Percentiles rank a stretch among this genome's conserved stretches.
Conservation (phyloP, 768 basidiomycete genomes). For the Auriscalpium microsporum region DNA sequence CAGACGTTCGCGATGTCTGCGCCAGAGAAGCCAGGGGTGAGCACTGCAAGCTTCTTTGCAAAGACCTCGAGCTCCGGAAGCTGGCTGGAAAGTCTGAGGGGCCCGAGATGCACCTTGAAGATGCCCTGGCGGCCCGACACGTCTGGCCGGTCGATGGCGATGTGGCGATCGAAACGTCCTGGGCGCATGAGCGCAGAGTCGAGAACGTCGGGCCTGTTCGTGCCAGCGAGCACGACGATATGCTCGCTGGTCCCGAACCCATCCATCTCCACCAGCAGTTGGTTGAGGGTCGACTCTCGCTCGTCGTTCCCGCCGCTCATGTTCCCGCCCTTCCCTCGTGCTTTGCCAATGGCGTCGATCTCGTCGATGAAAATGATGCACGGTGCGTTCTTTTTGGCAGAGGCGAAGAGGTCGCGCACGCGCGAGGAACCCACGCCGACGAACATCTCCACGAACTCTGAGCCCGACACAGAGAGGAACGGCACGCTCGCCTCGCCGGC, state of each 20-base stretch:
- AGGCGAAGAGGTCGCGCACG: slow-evolving; percentile 95
- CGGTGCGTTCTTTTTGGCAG: slow-evolving; percentile 94
- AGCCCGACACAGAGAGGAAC: slow-evolving; percentile 97
- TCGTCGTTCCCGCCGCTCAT: slow-evolving; percentile 89
- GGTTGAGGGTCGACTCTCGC: slow-evolving; percentile 94
- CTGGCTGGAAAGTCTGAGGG: slow-evolving; percentile 58
- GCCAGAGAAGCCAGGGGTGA: slow-evolving; percentile 97
- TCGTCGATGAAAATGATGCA: slow-evolving; percentile 99
- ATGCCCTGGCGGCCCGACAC: slow-evolving; percentile 91
- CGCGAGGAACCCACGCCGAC: slow-evolving; percentile 97
- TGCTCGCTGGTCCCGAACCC: slow-evolving; percentile 97
- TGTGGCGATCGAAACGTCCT: slow-evolving; percentile 95
- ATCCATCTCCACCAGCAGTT: slow-evolving; percentile 98
- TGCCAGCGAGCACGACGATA: slow-evolving; percentile 92
- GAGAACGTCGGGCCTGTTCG: slow-evolving; percentile 94
- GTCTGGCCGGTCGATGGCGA: slow-evolving; percentile 91
- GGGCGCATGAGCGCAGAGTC: slow-evolving; percentile 94
- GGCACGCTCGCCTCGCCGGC: slow-evolving; percentile 97
- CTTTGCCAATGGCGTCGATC: slow-evolving; percentile 98
- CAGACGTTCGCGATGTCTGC: slow-evolving; percentile 99
- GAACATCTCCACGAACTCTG: slow-evolving; percentile 99
- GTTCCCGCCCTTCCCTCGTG: slow-evolving; percentile 67
- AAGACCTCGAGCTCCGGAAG: slow-evolving; percentile 47
- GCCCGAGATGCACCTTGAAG: slow-evolving; percentile 84
- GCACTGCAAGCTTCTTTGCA: slow-evolving; percentile 88